Evolutionary conservation across 2,329 filamentous ascomycete genomes (phyloP), one percentile per base, ranked within the genome.

Genomic region (Colletotrichum agaves): DNA sequence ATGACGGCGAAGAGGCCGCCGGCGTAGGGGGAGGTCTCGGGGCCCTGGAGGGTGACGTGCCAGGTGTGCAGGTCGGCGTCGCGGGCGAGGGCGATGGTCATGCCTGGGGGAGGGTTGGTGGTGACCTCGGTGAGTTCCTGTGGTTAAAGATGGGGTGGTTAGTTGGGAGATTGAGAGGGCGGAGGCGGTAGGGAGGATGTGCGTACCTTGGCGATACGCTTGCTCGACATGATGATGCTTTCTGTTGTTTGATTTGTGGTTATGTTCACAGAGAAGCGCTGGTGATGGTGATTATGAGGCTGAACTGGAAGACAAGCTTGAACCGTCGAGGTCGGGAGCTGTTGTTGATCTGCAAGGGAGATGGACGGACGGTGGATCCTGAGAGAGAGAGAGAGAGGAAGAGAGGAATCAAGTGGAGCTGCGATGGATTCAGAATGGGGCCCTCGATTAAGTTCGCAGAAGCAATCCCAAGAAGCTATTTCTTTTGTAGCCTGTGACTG

Each of bases 1-100:
- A 90, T 81, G 69, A 98, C 81, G 72, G 88, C 87, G 86, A 93
- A 98, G 72, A 82, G 83, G 75, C 94, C 94, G 73, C 89, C 90
- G 84, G 78, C 75, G 81, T 87, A 89, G 71, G 80, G 74, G 3
- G 83, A 82, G 39, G 71, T 67, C 3, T 79, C 55, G 0, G 86
- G 85, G 2, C 84, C 84, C 2, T 73, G 44, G 64, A 88, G 78
- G 15, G 76, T 78, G 70, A 86, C 75, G 76, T 83, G 80, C 87
- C 87, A 88, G 43, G 75, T 80, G 80, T 85, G 81, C 61, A 89
- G 78, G 76, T 86, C 77, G 53, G 79, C 71, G 70, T 84, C 82
- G 69, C 78, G 75, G 61, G 83, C 77, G 17, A 88, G 83, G 65
- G 74, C 41, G 74, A 88, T 73, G 66, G 75, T 76, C 76, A 85